Base-by-base conservation (phyloP, 495 filamentous ascomycete species). In the Terfezia claveryi region DNA sequence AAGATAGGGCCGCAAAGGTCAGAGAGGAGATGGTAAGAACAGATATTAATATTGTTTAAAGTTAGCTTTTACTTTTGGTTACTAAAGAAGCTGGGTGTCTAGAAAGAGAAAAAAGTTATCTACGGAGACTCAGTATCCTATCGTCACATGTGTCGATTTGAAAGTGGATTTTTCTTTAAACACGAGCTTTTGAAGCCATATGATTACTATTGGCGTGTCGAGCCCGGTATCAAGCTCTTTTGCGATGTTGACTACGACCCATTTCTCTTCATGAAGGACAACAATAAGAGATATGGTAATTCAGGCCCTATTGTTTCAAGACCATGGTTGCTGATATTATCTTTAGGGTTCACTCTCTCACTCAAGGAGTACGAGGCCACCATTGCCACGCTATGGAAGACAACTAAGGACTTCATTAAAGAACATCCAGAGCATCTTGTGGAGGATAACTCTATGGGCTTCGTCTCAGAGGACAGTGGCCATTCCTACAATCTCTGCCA, bases 311-410 rank as follows among this genome's bases (percentile, higher is more conserved):
- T 20, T 46, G 0, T 46, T 4, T 46, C 12, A 20, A 5, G 8
- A 9, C 17, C 17, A 14, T 46, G 8, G 4, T 14, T 46, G 4
- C 41, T 46, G 6, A 46, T 51, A 23, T 20, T 12, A 12, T 23
- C 27, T 32, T 12, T 10, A 51, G 50, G 83, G 63, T 93, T 92
- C 59, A 81, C 86, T 23, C 71, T 93, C 53, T 89, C 84, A 70
- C 63, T 96, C 64, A 94, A 88, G 68, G 91, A 98, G 68, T 98
- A 96, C 68, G 75, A 80, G 36, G 92, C 93, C 65, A 98, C 91
- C 0, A 96, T 98, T 59, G 86, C 87, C 11, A 94, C 87, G 0
- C 76, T 98, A 8, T 98, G 91, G 91, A 82, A 92, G 57, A 88
- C 82, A 62, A 78, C 80, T 57, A 89, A 89, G 76, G 82, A 81